Evolutionary conservation across 2,329 filamentous ascomycete genomes (phyloP).

Genomic region (Trichoderma simmonsii): DNA sequence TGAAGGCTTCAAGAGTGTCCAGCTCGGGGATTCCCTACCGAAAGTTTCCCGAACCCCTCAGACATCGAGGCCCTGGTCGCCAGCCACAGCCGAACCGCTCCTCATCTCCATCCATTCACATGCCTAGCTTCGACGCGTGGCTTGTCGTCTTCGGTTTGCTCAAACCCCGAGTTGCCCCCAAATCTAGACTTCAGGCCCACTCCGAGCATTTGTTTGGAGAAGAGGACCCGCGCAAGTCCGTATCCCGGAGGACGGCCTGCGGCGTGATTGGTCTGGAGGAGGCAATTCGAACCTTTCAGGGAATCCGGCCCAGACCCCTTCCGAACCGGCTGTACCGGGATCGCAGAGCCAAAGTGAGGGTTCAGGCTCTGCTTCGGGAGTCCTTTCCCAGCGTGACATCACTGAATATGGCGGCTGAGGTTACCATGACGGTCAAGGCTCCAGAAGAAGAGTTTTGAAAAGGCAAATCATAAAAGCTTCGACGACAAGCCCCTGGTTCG

Average conservation of each 20-base stretch:
- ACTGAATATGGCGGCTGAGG: not conserved
- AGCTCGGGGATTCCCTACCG: conserved; percentile 3
- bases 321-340: conserved; percentile 6
- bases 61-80: not conserved
- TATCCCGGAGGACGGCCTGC: conserved; percentile 14
- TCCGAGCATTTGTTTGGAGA: not conserved
- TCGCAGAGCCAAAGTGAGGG: not conserved
- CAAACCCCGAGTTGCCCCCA: not conserved
- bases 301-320: not conserved
- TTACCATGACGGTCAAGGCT: not conserved
- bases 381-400: conserved; percentile 4
- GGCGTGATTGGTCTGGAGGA: conserved; percentile 7
- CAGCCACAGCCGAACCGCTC: conserved; percentile 7
- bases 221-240: conserved; percentile 5
- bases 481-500: not conserved
- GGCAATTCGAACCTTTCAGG: conserved; percentile 1
- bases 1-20: not conserved
- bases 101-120: not conserved
- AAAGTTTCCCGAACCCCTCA: not conserved
- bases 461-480: not conserved
- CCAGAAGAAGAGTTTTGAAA: not conserved
- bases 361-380: not conserved
- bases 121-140: not conserved
- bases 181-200: not conserved
- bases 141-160: not conserved